phyloP scores from a whole-genome alignment of 1,139 yeast species.

The Blastobotrys illinoisensis region DNA sequence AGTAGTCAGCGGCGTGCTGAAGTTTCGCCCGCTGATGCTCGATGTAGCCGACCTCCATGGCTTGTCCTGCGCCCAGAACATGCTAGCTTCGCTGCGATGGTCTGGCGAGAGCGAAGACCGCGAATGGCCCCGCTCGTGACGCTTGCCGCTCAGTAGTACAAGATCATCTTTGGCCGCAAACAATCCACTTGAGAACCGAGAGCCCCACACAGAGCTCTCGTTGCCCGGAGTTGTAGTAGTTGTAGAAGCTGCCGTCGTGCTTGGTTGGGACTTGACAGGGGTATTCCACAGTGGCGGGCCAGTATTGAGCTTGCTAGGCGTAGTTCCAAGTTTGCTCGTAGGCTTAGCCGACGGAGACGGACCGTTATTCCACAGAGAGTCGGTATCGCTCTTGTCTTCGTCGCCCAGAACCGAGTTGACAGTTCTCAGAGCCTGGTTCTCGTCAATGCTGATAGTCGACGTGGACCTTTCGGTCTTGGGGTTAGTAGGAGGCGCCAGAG shows the following conservation, averaged over 20 bases:
- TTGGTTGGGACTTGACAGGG: not conserved
- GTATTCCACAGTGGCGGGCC: constrained; percentile 4
- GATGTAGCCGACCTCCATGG: not conserved
- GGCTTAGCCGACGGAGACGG: not conserved
- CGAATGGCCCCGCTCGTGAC: not conserved
- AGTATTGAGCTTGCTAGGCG: not conserved
- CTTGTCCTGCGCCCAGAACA: not conserved
- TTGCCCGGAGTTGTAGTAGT: not conserved
- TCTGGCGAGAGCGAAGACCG: not conserved
- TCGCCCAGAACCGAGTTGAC: constrained; percentile 13
- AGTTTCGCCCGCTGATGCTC: not conserved
- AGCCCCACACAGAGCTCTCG: not conserved
- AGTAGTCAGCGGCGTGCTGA: not conserved
- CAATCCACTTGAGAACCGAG: constrained; percentile 9
- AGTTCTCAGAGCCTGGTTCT: constrained; percentile 11
- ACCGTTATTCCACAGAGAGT: not conserved
- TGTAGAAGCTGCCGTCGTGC: not conserved
- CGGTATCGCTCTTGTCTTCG: constrained; percentile 6
- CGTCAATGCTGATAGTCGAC: constrained; percentile 9
- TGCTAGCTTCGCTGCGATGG: not conserved
- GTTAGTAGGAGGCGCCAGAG: constrained; percentile 1
- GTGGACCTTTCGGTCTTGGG: not conserved
- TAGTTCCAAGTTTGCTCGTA: constrained; percentile 3
- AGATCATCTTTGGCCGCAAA: constrained; percentile 12
- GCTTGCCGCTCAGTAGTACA: constrained; percentile 4